Evolutionary conservation across 2,329 filamentous ascomycete genomes (phyloP).

Genomic region (Fonsecaea nubica): DNA sequence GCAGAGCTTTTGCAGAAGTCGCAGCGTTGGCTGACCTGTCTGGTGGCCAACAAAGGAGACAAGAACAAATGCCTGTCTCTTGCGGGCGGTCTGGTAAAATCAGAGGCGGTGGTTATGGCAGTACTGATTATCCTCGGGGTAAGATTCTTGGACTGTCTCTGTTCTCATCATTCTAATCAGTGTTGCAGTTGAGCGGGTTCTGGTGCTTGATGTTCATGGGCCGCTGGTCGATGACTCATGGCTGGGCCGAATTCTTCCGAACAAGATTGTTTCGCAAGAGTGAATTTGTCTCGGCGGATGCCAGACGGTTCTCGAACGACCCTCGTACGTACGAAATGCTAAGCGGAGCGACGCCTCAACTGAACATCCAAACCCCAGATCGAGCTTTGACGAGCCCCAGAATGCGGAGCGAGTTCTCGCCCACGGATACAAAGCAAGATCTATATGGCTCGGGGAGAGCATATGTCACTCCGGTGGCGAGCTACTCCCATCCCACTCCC

Average conservation of each 20-base stretch:
- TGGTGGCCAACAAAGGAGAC: conserved; percentile 64
- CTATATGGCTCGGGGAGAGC: conserved; percentile 54
- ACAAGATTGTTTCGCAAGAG: conserved; percentile 59
- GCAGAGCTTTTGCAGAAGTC: conserved; percentile 64
- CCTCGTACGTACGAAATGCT: conserved; percentile 83
- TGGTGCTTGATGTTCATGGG: conserved; percentile 84
- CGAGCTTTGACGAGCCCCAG: conserved; percentile 39
- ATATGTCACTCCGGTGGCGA: conserved; percentile 56
- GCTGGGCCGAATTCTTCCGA: conserved; percentile 74
- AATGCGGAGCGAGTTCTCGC: conserved; percentile 38
- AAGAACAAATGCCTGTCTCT: conserved; percentile 70
- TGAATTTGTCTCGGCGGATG: conserved; percentile 91
- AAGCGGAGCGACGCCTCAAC: conserved; percentile 36
- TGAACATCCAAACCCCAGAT: conserved; percentile 43
- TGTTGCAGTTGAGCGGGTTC: conserved; percentile 74
- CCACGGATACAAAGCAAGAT: conserved; percentile 41
- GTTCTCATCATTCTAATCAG: conserved; percentile 41
- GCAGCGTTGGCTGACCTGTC: conserved; percentile 72
- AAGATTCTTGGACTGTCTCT: conserved; percentile 45
- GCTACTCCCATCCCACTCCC: conserved; percentile 57
- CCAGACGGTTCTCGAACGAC: conserved; percentile 66
- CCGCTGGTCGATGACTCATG: conserved; percentile 81
- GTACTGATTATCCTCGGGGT: conserved; percentile 83
- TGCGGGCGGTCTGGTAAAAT: conserved; percentile 70
- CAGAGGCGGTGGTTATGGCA: conserved; percentile 77